A percentile compares a stretch with the other conserved stretches of the same genome.
phyloP scores from a whole-genome alignment of 2,329 filamentous ascomycete species.

The Davidsoniella australis region DNA sequence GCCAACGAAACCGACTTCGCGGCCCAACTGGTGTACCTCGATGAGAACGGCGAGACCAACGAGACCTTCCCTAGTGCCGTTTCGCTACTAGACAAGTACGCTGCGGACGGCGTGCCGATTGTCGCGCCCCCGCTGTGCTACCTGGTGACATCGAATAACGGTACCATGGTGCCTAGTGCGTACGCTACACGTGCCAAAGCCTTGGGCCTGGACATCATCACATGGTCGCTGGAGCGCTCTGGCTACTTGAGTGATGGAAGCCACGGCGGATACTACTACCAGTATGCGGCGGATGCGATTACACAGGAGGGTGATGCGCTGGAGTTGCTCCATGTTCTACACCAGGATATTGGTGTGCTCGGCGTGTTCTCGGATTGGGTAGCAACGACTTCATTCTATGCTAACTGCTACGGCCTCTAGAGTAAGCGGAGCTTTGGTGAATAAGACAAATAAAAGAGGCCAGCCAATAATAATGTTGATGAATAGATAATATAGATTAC shows the following conservation, averaged over 20 bases:
- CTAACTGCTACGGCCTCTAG: constrained; percentile 43
- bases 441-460: neutral
- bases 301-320: constrained; percentile 50
- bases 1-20: constrained; percentile 42
- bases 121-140: constrained; percentile 47
- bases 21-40: constrained; percentile 45
- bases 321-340: constrained; percentile 47
- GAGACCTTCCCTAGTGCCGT: constrained; percentile 36
- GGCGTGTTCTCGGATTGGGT: constrained; percentile 56
- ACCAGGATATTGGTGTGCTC: constrained; percentile 39
- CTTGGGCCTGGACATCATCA: constrained; percentile 45
- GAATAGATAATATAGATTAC: neutral
- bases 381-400: constrained; percentile 51
- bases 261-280: constrained; percentile 37
- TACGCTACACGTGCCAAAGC: constrained; percentile 45
- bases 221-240: constrained; percentile 53
- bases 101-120: constrained; percentile 40
- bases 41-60: constrained; percentile 39
- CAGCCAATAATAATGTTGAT: neutral
- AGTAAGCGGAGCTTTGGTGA: neutral
- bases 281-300: constrained; percentile 34
- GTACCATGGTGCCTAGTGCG: constrained; percentile 41
- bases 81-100: constrained; percentile 37
- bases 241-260: constrained; percentile 37
- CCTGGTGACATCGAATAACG: constrained; percentile 32